These are phyloP conservation scores for Bipolaris sorokiniana DNA, from an alignment of 2,329 filamentous ascomycete species.

Conservation along the genomic window DNA sequence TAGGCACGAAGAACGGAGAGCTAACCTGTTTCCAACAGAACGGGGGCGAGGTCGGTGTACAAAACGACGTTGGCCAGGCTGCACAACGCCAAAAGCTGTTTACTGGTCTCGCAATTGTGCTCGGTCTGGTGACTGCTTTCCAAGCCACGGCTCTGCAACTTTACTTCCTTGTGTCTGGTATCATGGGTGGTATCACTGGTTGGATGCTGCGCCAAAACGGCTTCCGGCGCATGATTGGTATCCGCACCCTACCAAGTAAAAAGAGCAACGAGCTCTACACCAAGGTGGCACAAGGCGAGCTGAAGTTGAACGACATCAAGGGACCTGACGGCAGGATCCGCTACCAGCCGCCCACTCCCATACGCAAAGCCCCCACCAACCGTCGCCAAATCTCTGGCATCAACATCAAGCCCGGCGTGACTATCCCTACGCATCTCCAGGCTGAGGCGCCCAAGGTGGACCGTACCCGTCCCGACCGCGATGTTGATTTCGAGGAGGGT, in stretches of 20 bases:
- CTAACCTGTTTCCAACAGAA: constrained; percentile 42
- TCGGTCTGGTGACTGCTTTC: constrained; percentile 60
- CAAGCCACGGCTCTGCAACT: constrained; percentile 66
- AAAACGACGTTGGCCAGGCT: constrained; percentile 22
- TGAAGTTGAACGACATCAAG: constrained; percentile 32
- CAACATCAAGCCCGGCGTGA: constrained; percentile 34
- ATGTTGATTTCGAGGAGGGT: constrained; percentile 32
- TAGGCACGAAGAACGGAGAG: constrained; percentile 5
- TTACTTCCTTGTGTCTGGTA: constrained; percentile 62
- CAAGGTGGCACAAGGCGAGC: constrained; percentile 36
- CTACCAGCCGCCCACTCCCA: constrained; percentile 35
- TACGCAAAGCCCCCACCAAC: constrained; percentile 10
- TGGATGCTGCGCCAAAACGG: constrained; percentile 46
- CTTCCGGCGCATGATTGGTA: constrained; percentile 48
- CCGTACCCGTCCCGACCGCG: constrained; percentile 25
- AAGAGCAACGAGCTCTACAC: constrained; percentile 36
- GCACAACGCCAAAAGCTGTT: constrained; percentile 51
- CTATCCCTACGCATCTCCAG: constrained; percentile 35
- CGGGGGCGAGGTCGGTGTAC: constrained; percentile 58
- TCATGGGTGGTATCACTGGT: constrained; percentile 50
- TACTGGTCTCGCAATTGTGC: constrained; percentile 60
- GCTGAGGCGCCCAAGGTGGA: constrained; percentile 21
- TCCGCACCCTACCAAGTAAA: constrained; percentile 37
- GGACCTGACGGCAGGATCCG: constrained; percentile 32
- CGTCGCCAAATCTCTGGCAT: constrained; percentile 28